phyloP scores from a whole-genome alignment of 1,284 basidiomycete species.

The Mycena sp. region DNA sequence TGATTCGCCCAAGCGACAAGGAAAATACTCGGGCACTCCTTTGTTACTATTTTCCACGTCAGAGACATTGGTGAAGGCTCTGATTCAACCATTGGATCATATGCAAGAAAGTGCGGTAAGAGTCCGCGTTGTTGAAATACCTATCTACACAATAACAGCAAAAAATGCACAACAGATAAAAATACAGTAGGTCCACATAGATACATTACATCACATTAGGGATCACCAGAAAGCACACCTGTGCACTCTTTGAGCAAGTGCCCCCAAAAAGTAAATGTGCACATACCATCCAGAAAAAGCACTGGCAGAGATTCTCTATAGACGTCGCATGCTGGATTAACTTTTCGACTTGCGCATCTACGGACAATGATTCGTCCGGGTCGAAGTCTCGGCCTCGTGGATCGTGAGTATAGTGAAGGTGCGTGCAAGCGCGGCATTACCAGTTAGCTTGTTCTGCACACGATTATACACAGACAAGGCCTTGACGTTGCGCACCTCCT shows the following conservation, averaged over 20 bases:
- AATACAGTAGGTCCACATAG: slow-evolving; percentile 21
- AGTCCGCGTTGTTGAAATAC: too few species aligned
- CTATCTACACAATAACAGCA: too few species aligned
- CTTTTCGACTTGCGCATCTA: slow-evolving; percentile 87
- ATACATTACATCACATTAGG: slow-evolving; percentile 23
- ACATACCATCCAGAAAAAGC: slow-evolving; percentile 93
- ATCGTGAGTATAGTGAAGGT: too few species aligned
- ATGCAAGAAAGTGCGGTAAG: too few species aligned
- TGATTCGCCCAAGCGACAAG: too few species aligned
- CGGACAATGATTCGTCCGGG: slow-evolving; percentile 76
- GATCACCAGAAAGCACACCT: slow-evolving; percentile 32
- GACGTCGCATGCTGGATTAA: slow-evolving; percentile 92
- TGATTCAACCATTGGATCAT: too few species aligned
- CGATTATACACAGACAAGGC: slow-evolving; percentile 93
- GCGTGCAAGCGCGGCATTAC: too few species aligned
- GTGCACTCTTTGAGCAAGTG: neutral
- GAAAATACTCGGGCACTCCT: too few species aligned
- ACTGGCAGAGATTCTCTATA: slow-evolving; percentile 93
- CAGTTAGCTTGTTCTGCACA: slow-evolving; percentile 93
- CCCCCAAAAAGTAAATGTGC: slow-evolving; percentile 17
- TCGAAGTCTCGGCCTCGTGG: slow-evolving; percentile 91
- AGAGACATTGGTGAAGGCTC: too few species aligned
- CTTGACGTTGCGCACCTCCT: slow-evolving; percentile 91
- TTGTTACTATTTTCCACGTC: too few species aligned
- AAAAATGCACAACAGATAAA: slow-evolving; percentile 12